Evolutionary conservation across 768 basidiomycete species (phyloP), one percentile per base, ranked within the genome.

Genomic region (Psilocybe sp.): DNA sequence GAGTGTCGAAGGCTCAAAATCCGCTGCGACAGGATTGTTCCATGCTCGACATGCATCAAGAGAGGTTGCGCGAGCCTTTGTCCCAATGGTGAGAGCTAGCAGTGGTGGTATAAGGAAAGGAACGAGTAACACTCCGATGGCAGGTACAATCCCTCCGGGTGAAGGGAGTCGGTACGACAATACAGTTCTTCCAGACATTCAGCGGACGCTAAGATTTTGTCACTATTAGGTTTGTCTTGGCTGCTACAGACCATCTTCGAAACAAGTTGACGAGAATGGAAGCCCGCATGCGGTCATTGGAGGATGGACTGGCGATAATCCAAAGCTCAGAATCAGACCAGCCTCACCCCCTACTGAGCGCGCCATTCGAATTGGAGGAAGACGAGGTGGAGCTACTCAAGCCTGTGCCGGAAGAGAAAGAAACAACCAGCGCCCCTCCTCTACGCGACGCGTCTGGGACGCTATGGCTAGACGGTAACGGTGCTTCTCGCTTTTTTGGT

Each of bases 71-170:
- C 60, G 34, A 70, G 72, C 1, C 64, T 81, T 15, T 80, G 78
- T 58, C 79, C 80, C 12, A 81, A 80, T 55, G 76, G 80, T 76
- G 53, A 19, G 65, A 55, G 6, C 15, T 38, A 16, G 15, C 7
- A n/a, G 18, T 44, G 9, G 8, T 15, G n/a, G 38, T 11, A 18
- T 40, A n/a, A n/a, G n/a, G 37, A 9, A 11, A 33, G 2, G 10
- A 6, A 37, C 41, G 14, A 42, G 33, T 43, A 32, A 10, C 31
- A 28, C 11, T 37, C 7, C 23, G 23, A 28, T 7, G 23, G 7
- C 23, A 81, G 78, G 73, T 16, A 77, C 74, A 12, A 74, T 81
- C 40, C 78, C 80, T 8, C 77, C 77, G 9, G 79, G 80, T 19
- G 76, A 80, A 55, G 79, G 78, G 14, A 78, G 76, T 55, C 74